Base-by-base conservation (phyloP, 192 early-diverging fungal species). In the Jimgerdemannia flammicorona region DNA sequence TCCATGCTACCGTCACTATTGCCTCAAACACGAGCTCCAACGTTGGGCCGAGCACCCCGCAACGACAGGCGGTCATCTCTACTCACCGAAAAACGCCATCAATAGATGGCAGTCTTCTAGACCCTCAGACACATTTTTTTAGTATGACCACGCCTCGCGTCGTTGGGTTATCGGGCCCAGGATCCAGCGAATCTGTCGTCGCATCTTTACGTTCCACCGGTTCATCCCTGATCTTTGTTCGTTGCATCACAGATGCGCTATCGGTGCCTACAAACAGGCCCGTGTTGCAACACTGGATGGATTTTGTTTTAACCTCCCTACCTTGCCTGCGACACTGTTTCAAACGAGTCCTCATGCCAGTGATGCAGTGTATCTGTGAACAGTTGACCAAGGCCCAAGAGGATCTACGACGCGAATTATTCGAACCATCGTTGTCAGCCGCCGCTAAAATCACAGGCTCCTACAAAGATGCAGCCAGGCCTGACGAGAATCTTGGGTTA, bases 211-310 rank as follows among this genome's bases (percentile, higher is more conserved):
- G 49, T 14, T 59, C 49, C 8, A 59, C 49, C 14, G 14, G 49
- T 59, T 59, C 49, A 59, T 59, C 49, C 49, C 49, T 2, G 14
- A 59, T 10, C 49, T 59, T 59, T 59, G 14, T 59, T 6, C 49
- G 49, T 14, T 59, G 49, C 49, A 59, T 91, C 17, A 81, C 87
- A 40, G 83, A 90, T 70, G 90, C 92, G 3, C 77, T 95, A 20
- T 83, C 86, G 0, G 76, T 82, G 14, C 68, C 78, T 18, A 80
- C 81, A 0, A 95, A 95, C 73, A 87, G 91, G n/a, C 85, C 88
- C 4, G 80, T 93, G 39, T 74, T 95, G 14, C 90, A 91, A 40
- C 83, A 91, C 67, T 95, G 92, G 92, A 88, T 93, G 78, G 91
- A 95, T 76, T 92, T 93, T 72, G 79, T 93, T 74, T 75, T 89